phyloP scores from a whole-genome alignment of 495 filamentous ascomycete genomes.

The Neurospora cerealis region DNA sequence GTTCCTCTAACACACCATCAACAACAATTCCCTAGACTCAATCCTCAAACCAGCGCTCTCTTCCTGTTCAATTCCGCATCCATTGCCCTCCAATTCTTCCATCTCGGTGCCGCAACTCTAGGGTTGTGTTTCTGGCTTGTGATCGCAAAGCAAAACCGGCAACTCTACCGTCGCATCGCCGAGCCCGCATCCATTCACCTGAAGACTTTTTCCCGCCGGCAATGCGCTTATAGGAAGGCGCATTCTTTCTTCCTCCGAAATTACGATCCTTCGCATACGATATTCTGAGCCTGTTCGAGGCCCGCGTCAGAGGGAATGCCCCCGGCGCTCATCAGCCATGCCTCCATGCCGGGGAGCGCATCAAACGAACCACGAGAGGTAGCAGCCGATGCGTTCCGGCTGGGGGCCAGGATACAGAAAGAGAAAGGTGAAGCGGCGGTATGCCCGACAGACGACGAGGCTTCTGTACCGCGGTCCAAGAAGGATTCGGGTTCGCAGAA shows the following conservation, averaged over 20 bases:
- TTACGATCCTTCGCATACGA: not conserved
- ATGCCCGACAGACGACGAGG: conserved; percentile 29
- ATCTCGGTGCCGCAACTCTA: not conserved
- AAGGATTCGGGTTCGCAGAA: conserved; percentile 16
- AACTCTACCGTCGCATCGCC: not conserved
- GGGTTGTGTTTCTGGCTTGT: not conserved
- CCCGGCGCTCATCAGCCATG: conserved; percentile 39
- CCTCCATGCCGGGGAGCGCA: conserved; percentile 33
- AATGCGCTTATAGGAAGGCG: not conserved
- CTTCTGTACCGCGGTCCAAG: conserved; percentile 25
- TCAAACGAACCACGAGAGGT: conserved; percentile 24
- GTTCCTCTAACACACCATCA: not conserved
- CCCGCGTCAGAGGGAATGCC: conserved; percentile 32
- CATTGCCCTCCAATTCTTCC: not conserved
- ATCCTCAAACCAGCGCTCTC: not conserved
- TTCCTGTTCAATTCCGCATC: not conserved
- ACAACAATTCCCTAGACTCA: not conserved
- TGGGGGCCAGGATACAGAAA: conserved; percentile 4
- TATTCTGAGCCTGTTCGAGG: not conserved
- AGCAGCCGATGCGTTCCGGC: conserved; percentile 16
- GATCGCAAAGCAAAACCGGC: not conserved
- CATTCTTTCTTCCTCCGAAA: not conserved
- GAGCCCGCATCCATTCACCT: not conserved
- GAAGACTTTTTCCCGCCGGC: not conserved
- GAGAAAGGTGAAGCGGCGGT: conserved; percentile 15